Evolutionary conservation across 257 asterid species (phyloP), one percentile per base, ranked within the genome.

Genomic region (Primulina tabacum): DNA sequence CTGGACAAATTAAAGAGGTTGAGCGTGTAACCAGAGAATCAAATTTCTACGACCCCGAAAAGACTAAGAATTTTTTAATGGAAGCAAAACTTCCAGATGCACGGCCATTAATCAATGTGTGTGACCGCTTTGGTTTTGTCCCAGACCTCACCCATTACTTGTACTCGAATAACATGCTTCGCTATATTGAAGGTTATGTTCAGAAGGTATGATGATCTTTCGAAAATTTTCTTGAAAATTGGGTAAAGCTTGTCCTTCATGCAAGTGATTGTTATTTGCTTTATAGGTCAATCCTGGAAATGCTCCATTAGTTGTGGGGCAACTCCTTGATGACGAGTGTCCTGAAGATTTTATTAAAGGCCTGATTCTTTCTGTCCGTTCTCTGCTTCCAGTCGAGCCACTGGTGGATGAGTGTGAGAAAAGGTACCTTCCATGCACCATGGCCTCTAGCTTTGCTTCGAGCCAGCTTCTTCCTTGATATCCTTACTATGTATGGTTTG

Each of bases 51-150:
- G 95, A 94, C 71, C 83, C 99, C 32, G 99, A 92, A 67, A 94
- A 92, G 86, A 92, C 99, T 1, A 94, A 92, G 79, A 94, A 89
- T 84, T 94, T 94, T 82, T 75, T 94, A 79, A 94, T 91, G 99
- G 99, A 91, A 78, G 95, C 98, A 58, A 91, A 94, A 77, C 99
- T 94, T 65, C 99, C 99, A 4, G 99, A 94, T 88, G 99, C 99
- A 20, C 82, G 99, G 37, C 99, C 99, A 1, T 85, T 94, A 73
- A 94, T 94, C 70, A 94, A 94, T 71, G 99, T 94, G 60, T 94
- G 99, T 53, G 99, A 94, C 74, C 97, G 99, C 65, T 94, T 94
- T 85, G 97, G 94, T 74, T 94, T 94, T 89, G 99, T 94, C 60
- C 98, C 99, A 47, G 97, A 92, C 78, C 92, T 94, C 75, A 94